Evolutionary conservation across 2,329 filamentous ascomycete genomes (phyloP).

Genomic region (Ceratocystis lukuohia): DNA sequence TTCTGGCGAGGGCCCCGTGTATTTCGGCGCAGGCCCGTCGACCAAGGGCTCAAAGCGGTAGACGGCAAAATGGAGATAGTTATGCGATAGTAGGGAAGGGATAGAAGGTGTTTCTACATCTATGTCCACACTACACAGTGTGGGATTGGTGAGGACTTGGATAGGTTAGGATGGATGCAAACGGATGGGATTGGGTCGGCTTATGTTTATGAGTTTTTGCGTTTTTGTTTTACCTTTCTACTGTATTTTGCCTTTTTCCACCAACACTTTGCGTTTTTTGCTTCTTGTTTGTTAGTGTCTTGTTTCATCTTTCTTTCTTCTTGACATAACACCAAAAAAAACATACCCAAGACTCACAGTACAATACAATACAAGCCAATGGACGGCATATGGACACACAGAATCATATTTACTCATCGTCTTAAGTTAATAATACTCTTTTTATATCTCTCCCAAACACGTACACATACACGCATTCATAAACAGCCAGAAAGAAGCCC

Average conservation of each 20-base stretch:
- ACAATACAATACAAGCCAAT: too few species aligned
- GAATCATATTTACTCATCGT: too few species aligned
- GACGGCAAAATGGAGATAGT: not conserved
- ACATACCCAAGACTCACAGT: too few species aligned
- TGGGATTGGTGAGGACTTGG: not conserved
- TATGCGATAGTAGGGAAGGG: not conserved
- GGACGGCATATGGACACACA: too few species aligned
- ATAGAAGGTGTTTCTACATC: not conserved
- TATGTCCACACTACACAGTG: not conserved
- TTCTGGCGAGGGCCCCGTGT: slow-evolving; percentile 3
- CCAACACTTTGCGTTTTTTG: not conserved
- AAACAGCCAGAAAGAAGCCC: not conserved
- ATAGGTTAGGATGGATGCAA: not conserved
- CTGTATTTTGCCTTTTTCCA: not conserved
- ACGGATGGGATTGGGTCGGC: not conserved
- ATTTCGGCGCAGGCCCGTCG: not conserved
- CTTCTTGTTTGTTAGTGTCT: not conserved
- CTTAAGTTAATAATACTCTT: too few species aligned
- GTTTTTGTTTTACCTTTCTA: not conserved
- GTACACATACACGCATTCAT: not conserved
- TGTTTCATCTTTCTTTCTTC: not conserved
- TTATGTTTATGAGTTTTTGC: not conserved
- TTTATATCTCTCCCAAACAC: not conserved
- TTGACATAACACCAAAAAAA: not conserved
- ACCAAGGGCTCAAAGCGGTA: not conserved